These are phyloP conservation scores for Cynara cardunculus DNA, from an alignment of 129 eudicot genomes.

Conservation along the genomic window DNA sequence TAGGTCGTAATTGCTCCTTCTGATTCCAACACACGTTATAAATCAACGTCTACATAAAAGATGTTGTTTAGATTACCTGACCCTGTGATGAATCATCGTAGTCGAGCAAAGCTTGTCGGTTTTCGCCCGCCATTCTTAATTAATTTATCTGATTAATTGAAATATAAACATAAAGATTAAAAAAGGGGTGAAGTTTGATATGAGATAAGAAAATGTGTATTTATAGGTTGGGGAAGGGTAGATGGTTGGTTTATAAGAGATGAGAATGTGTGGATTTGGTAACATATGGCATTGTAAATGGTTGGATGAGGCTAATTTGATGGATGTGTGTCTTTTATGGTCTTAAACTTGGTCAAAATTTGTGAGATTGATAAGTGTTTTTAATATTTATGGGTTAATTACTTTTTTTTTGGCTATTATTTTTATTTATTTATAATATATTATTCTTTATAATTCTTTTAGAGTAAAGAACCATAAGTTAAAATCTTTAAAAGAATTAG, in stretches of 20 bases:
- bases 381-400: background rate
- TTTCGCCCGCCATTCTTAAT: constrained; percentile 16
- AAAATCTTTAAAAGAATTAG: too few relatives aligned
- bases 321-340: background rate
- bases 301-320: constrained; percentile 3
- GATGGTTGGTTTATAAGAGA: constrained; percentile 28
- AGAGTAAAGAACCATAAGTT: too few relatives aligned
- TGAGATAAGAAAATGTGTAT: background rate
- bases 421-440: too few relatives aligned
- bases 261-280: constrained; percentile 28
- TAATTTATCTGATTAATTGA: constrained; percentile 14
- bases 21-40: background rate
- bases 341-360: background rate
- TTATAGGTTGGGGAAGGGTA: constrained; percentile 18
- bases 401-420: background rate
- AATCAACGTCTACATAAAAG: background rate
- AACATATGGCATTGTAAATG: constrained; percentile 27
- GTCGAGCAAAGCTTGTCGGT: constrained; percentile 23
- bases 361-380: background rate
- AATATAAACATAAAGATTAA: background rate
- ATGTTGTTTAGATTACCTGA: constrained; percentile 21
- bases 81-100: constrained; percentile 35
- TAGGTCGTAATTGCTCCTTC: background rate
- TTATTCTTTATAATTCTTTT: too few relatives aligned
- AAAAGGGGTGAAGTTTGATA: background rate